Conservation (phyloP, 306 rosid species). For the Cotoneaster glaucophyllus region DNA sequence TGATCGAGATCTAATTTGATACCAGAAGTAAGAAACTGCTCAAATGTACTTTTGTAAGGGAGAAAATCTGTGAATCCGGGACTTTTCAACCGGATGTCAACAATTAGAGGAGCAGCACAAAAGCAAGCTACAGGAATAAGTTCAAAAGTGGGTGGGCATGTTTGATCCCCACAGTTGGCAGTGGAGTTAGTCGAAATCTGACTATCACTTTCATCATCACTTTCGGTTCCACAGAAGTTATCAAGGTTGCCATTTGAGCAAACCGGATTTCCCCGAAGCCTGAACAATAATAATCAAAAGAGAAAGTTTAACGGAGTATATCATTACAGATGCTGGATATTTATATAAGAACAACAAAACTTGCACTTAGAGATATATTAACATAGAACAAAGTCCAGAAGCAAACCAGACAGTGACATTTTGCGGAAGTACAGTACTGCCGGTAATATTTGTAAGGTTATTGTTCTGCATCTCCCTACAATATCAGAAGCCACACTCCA, state of each 20-base stretch:
- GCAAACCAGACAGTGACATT: slow-evolving; percentile 71
- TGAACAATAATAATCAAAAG: slow-evolving; percentile 27
- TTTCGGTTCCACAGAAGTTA: slow-evolving; percentile 47
- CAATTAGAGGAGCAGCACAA: slow-evolving; percentile 62
- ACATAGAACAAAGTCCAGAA: slow-evolving; percentile 29
- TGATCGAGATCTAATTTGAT: slow-evolving; percentile 38
- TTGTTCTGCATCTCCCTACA: slow-evolving; percentile 85
- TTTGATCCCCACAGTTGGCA: slow-evolving; percentile 28
- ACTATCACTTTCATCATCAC: slow-evolving; percentile 10
- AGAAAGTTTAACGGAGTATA: slow-evolving; percentile 1
- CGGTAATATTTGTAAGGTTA: slow-evolving; percentile 37
- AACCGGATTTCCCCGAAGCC: slow-evolving; percentile 86
- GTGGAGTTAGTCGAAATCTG: slow-evolving; percentile 16
- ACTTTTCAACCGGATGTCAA: slow-evolving; percentile 81
- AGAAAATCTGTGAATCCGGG: slow-evolving; percentile 67
- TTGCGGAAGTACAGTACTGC: slow-evolving; percentile 43
- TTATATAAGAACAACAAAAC: neutral
- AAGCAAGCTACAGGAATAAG: slow-evolving; percentile 38
- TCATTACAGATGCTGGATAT: neutral
- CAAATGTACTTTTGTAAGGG: slow-evolving; percentile 38
- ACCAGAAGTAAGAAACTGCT: slow-evolving; percentile 38
- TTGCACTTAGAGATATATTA: slow-evolving; percentile 8
- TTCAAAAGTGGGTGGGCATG: slow-evolving; percentile 67
- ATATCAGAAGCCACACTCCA: slow-evolving; percentile 19
- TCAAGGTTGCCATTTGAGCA: slow-evolving; percentile 39